These are phyloP conservation scores for Aspergillus luchuensis DNA, from an alignment of 2,329 filamentous ascomycete genomes.

Conservation along the genomic window DNA sequence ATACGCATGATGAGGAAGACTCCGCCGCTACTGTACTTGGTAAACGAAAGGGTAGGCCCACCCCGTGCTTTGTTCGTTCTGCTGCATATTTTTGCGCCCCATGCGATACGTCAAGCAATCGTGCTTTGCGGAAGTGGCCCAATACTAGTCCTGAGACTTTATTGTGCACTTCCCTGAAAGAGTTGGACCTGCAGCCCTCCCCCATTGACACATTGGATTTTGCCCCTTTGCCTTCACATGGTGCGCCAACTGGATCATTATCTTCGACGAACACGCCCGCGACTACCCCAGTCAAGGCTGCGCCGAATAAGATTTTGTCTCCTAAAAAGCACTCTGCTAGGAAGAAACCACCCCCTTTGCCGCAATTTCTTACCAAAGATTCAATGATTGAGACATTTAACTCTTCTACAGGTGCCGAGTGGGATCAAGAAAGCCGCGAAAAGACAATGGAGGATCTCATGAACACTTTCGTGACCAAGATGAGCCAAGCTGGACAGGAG, in stretches of 20 bases:
- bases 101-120: constrained; percentile 16
- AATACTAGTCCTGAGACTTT: background rate
- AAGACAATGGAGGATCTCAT: constrained; percentile 76
- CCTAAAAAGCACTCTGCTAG: constrained; percentile 39
- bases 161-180: constrained; percentile 11
- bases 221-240: constrained; percentile 11
- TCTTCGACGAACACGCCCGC: constrained; percentile 22
- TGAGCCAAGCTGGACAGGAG: constrained; percentile 69
- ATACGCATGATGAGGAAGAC: constrained; percentile 43
- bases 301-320: constrained; percentile 18
- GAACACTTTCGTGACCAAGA: constrained; percentile 68
- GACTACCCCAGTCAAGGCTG: constrained; percentile 45
- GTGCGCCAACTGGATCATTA: constrained; percentile 17
- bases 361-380: constrained; percentile 67
- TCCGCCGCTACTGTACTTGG: constrained; percentile 38
- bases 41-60: constrained; percentile 57
- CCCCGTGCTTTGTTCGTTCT: constrained; percentile 36
- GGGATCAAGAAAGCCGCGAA: constrained; percentile 77
- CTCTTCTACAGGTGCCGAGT: constrained; percentile 45
- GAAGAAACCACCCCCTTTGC: constrained; percentile 39
- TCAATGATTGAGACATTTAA: constrained; percentile 69
- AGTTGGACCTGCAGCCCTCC: constrained; percentile 11
- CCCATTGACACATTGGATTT: constrained; percentile 17
- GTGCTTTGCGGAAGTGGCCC: background rate
- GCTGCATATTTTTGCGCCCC: constrained; percentile 19